A percentile compares a stretch with the other conserved stretches of the same genome.
phyloP scores from a whole-genome alignment of 805 yeast species.

The Danielia oregonensis region DNA sequence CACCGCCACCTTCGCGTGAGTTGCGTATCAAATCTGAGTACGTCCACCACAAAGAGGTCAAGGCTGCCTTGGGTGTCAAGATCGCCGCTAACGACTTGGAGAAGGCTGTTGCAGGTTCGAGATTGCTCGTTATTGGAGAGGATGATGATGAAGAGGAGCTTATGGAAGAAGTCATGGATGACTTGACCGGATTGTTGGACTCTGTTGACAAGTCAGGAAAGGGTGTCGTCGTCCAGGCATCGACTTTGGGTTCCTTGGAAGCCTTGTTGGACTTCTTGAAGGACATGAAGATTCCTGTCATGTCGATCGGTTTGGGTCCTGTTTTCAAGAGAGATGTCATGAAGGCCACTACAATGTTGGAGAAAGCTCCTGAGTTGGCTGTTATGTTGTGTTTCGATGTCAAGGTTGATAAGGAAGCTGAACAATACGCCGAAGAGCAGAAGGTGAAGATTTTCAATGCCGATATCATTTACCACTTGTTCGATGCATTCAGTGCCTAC shows the following conservation, averaged over 20 bases:
- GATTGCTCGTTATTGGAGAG: conserved; percentile 90
- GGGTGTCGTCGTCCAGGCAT: conserved; percentile 98
- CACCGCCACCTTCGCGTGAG: conserved; percentile 97
- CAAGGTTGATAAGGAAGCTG: conserved; percentile 95
- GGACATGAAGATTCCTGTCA: conserved; percentile 98
- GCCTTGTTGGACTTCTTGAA: conserved; percentile 95
- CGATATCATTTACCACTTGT: conserved; percentile 93
- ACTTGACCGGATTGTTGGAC: conserved; percentile 88
- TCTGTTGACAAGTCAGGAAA: conserved; percentile 92
- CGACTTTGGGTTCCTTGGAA: conserved; percentile 96
- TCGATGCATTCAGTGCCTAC: conserved; percentile 90
- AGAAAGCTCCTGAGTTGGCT: conserved; percentile 91
- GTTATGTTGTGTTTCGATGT: conserved; percentile 99
- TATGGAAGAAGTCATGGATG: conserved; percentile 99
- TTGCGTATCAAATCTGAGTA: conserved; percentile 95
- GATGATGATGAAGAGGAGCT: conserved; percentile 97
- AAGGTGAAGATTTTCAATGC: conserved; percentile 91
- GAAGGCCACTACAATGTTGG: conserved; percentile 96
- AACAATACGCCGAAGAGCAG: conserved; percentile 93
- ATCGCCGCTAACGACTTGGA: conserved; percentile 97
- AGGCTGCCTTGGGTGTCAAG: conserved; percentile 98
- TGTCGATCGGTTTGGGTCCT: conserved; percentile 98
- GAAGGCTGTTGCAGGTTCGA: conserved; percentile 98
- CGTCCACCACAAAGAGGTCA: conserved; percentile 94
- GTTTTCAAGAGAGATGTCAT: conserved; percentile 97